Conservation (phyloP, 2,329 filamentous ascomycete genomes). For the Epichloe gansuensis region DNA sequence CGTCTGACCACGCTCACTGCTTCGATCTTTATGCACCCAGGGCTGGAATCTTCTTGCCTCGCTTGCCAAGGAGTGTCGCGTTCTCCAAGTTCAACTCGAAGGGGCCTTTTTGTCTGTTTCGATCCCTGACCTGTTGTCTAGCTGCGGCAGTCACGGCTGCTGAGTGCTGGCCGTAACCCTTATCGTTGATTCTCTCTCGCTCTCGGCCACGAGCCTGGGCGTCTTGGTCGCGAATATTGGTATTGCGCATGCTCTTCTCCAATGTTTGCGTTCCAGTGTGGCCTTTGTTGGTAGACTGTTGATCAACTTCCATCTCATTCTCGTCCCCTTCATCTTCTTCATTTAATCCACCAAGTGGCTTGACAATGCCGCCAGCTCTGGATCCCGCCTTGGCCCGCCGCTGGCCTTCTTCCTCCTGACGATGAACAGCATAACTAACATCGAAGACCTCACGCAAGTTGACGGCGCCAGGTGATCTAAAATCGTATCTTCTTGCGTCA, state of each 20-base stretch:
- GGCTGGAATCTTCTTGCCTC: constrained; percentile 41
- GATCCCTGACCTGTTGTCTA: constrained; percentile 61
- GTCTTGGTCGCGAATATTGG: constrained; percentile 52
- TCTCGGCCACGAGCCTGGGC: constrained; percentile 20
- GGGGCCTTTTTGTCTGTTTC: constrained; percentile 58
- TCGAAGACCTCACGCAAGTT: constrained; percentile 97
- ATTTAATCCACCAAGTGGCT: constrained; percentile 49
- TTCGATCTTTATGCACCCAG: constrained; percentile 22
- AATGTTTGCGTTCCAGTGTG: constrained; percentile 51
- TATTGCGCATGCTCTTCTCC: constrained; percentile 77
- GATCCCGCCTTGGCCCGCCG: constrained; percentile 70
- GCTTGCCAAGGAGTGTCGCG: constrained; percentile 72
- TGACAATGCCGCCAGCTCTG: constrained; percentile 55
- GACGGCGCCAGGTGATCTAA: constrained; percentile 87
- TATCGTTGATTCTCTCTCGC: constrained; percentile 27
- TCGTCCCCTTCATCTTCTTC: constrained; percentile 50
- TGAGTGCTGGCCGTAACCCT: constrained; percentile 83
- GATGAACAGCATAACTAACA: constrained; percentile 92
- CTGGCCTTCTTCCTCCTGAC: constrained; percentile 93
- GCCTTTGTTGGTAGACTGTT: constrained; percentile 35
- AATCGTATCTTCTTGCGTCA: constrained; percentile 65
- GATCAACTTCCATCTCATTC: constrained; percentile 52
- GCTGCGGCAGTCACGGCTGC: constrained; percentile 74
- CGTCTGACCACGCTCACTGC: too few species aligned
- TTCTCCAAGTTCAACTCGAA: constrained; percentile 92